Conservation (phyloP, 768 basidiomycete genomes). For the Hericium rajendrae region DNA sequence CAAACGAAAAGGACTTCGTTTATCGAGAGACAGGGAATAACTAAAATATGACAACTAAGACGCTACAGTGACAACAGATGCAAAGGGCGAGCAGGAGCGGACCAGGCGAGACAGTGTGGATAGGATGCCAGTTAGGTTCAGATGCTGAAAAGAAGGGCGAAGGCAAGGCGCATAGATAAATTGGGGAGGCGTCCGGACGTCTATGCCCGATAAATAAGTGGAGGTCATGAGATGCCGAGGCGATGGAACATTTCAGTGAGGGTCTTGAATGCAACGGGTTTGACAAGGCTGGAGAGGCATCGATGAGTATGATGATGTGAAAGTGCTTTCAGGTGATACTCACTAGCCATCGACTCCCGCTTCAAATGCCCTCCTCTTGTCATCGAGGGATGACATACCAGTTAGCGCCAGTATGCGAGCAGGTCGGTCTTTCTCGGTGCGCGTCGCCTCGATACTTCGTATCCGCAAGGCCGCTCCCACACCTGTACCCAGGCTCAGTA, state of each 20-base stretch:
- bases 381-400: conserved; percentile 88
- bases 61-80: not conserved
- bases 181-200: not conserved
- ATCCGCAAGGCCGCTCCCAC: conserved; percentile 80
- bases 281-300: conserved; percentile 56
- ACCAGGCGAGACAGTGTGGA: not conserved
- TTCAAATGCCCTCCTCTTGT: conserved; percentile 84
- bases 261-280: conserved; percentile 91
- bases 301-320: not conserved
- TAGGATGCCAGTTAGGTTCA: not conserved
- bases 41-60: not conserved
- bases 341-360: conserved; percentile 95
- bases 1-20: not conserved
- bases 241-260: conserved; percentile 76
- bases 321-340: conserved; percentile 23
- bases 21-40: not conserved
- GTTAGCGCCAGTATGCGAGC: conserved; percentile 79
- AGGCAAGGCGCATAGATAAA: not conserved
- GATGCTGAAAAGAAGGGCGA: not conserved
- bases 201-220: not conserved
- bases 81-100: not conserved
- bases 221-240: conserved; percentile 41
- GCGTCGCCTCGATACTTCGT: conserved; percentile 53
- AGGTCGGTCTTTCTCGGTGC: not conserved
- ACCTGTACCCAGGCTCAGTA: conserved; percentile 31